Evolutionary conservation across 1,139 yeast species (phyloP), one percentile per base, ranked within the genome.

Genomic region (Scheffersomyces illinoinensis): DNA sequence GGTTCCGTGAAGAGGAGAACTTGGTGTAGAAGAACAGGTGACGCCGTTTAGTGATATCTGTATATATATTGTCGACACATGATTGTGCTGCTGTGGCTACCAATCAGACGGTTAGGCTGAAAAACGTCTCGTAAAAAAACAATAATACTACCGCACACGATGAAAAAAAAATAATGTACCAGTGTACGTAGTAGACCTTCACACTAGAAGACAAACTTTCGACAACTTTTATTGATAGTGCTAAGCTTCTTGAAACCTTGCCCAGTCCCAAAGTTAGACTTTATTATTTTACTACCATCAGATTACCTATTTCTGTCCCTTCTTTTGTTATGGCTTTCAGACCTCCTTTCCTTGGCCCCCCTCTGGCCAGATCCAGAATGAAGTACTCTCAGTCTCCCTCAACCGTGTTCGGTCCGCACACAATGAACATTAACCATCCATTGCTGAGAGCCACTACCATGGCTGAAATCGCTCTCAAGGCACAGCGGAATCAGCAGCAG

Each of bases 341-440:
- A 56, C 61, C 65, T 47, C 59, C 62, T 14, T 43, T 56, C 51
- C 60, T 52, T 14, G 46, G 51, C 52, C 46, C 57, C 23, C 47
- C 26, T 7, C 57, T 64, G 24, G 61, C 63, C 57, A 63, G 58
- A 52, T 64, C 53, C 57, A 62, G 59, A 50, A 58, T 63, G 62
- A 65, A 61, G 56, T 62, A 56, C 50, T 56, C 62, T 3, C 60
- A 59, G 8, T 55, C 64, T 7, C 62, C 67, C 8, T 20, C 21
- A 4, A 55, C 47, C 24, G n/a, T 59, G 56, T 62, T 61, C 53
- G 66, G 68, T 14, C 64, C 67, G 14, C 65, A 64, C 33, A 56
- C 58, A 14, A 76, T 75, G 80, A 77, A 78, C 61, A 78, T 81
- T 57, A 64, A 74, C 55, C 82, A 79, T 57, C 85, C 85, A 5